A percentile compares a stretch with the other conserved stretches of the same genome.
These are phyloP conservation scores for Triticum turgidum DNA, from an alignment of 176 grass and related monocot genomes.

Conservation along the genomic window DNA sequence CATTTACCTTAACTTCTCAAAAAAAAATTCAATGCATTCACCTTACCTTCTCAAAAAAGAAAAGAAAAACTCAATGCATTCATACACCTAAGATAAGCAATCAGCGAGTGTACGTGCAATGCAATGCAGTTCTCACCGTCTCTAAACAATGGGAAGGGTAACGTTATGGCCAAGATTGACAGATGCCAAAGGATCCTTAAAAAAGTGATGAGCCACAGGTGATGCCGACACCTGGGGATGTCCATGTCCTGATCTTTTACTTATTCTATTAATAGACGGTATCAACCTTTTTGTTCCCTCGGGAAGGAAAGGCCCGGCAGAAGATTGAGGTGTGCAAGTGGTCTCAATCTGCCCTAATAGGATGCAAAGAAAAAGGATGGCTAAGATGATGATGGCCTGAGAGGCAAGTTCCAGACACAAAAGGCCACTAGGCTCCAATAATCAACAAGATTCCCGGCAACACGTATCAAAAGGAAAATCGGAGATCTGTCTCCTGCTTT, in stretches of 20 bases:
- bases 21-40: not conserved
- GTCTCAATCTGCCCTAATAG: slow-evolving; percentile 48
- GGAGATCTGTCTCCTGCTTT: slow-evolving; percentile 44
- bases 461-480: slow-evolving; percentile 37
- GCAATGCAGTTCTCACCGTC: slow-evolving; percentile 10
- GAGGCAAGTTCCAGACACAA: slow-evolving; percentile 38
- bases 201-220: slow-evolving; percentile 4
- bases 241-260: slow-evolving; percentile 61
- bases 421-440: slow-evolving; percentile 41
- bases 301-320: slow-evolving; percentile 44
- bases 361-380: slow-evolving; percentile 36
- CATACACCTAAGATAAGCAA: slow-evolving; percentile 34
- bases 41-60: not conserved
- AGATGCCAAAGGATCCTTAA: not conserved
- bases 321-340: slow-evolving; percentile 43
- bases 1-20: not conserved
- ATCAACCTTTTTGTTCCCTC: slow-evolving; percentile 60
- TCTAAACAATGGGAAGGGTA: not conserved
- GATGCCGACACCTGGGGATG: slow-evolving; percentile 66
- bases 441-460: slow-evolving; percentile 35
- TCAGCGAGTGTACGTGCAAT: slow-evolving; percentile 3
- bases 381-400: slow-evolving; percentile 35
- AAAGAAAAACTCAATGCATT: not conserved
- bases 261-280: slow-evolving; percentile 46
- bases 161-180: not conserved